Conservation (phyloP, 441 rosid species). For the Jatropha podagrica region DNA sequence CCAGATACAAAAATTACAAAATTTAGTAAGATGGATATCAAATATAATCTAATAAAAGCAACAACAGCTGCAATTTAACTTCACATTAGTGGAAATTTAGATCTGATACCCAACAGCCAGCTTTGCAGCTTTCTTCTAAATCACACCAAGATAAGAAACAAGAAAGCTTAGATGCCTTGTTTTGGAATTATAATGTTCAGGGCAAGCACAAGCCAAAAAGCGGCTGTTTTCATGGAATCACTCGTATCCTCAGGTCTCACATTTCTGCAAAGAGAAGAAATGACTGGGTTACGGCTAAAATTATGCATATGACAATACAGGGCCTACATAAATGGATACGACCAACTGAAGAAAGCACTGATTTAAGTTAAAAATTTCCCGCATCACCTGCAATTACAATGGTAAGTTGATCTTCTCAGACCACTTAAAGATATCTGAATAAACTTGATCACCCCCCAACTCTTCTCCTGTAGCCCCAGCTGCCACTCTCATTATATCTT, state of each 20-base stretch:
- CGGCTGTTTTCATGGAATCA: not conserved
- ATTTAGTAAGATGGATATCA: not conserved
- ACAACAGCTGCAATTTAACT: constrained; percentile 4
- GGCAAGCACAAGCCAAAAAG: constrained; percentile 7
- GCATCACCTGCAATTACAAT: constrained; percentile 35
- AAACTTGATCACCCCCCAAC: constrained; percentile 76
- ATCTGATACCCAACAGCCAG: not conserved
- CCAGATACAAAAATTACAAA: not conserved
- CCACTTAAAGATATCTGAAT: constrained; percentile 81
- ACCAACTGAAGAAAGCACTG: not conserved
- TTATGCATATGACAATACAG: not conserved
- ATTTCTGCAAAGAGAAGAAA: constrained; percentile 3
- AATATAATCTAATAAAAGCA: not conserved
- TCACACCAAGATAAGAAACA: not conserved
- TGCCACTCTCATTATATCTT: constrained; percentile 88
- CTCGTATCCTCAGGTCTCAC: not conserved
- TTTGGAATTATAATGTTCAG: constrained; percentile 1
- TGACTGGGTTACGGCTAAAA: not conserved
- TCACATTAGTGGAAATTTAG: not conserved
- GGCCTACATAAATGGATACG: not conserved
- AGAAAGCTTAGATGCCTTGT: not conserved
- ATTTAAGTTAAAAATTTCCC: not conserved
- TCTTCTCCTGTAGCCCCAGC: constrained; percentile 82
- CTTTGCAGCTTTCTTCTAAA: constrained; percentile 4
- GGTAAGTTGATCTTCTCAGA: constrained; percentile 70